These are phyloP conservation scores for Candida dubliniensis DNA, from an alignment of 1,139 yeast genomes.

Conservation along the genomic window DNA sequence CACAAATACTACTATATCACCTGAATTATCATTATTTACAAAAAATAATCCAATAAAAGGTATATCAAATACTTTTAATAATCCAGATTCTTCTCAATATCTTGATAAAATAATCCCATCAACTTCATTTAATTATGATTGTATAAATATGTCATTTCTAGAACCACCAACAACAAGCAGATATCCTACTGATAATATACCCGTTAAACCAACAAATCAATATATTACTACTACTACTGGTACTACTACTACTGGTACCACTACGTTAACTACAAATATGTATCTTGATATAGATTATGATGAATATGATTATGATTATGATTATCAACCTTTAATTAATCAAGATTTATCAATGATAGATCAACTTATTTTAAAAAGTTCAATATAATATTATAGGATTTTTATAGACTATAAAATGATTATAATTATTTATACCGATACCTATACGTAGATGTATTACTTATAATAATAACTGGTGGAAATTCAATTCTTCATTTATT, in stretches of 20 bases:
- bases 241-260: too few species aligned
- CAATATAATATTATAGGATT: not conserved
- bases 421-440: too few species aligned
- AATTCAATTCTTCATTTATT: not conserved
- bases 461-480: too few species aligned
- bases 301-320: conserved; percentile 3
- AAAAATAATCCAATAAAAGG: conserved; percentile 1
- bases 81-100: conserved; percentile 9
- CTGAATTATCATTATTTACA: conserved; percentile 1
- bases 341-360: conserved; percentile 13
- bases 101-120: conserved; percentile 6
- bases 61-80: not conserved
- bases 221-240: not conserved
- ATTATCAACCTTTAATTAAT: conserved; percentile 6
- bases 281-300: conserved; percentile 4
- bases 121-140: conserved; percentile 23
- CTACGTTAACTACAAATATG: too few species aligned
- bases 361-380: conserved; percentile 4
- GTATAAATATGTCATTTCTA: conserved; percentile 25
- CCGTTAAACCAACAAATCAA: not conserved
- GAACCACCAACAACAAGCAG: conserved; percentile 10
- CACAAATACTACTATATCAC: conserved; percentile 2
- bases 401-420: not conserved
- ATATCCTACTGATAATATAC: not conserved
- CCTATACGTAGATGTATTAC: too few species aligned